Percentiles rank a stretch among this genome's conserved stretches.
Conservation (phyloP, 2,329 filamentous ascomycete species). For the Sporothrix brunneoviolacea region DNA sequence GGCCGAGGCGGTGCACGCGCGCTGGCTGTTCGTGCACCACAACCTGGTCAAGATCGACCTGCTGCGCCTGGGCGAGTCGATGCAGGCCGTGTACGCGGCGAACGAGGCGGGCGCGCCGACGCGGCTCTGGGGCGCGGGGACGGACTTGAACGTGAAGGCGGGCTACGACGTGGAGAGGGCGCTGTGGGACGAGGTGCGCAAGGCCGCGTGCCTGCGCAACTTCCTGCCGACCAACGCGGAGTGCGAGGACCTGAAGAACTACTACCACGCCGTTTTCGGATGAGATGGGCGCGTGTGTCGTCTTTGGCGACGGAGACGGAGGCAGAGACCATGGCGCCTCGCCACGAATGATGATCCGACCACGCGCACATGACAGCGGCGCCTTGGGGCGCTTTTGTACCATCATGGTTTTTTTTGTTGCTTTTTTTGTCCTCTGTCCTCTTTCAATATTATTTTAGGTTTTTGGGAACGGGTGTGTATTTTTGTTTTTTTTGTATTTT, state of each 20-base stretch:
- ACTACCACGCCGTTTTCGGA: conserved; percentile 13
- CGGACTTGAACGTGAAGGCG: conserved; percentile 20
- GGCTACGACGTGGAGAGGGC: conserved; percentile 29
- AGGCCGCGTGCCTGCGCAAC: conserved; percentile 23
- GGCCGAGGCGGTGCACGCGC: conserved; percentile 8
- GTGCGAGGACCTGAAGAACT: conserved; percentile 31
- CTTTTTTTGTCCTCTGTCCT: too few species aligned
- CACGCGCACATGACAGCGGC: too few species aligned
- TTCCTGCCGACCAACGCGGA: conserved; percentile 18
- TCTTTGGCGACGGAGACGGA: too few species aligned
- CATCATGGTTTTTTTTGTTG: too few species aligned
- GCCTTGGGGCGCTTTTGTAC: too few species aligned
- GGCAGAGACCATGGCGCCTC: too few species aligned
- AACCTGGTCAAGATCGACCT: conserved; percentile 33
- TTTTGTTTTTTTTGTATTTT: too few species aligned
- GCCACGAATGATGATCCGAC: too few species aligned
- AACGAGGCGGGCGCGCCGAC: conserved; percentile 20
- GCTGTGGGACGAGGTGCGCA: conserved; percentile 28
- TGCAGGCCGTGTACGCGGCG: conserved; percentile 17
- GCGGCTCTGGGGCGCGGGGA: conserved; percentile 26
- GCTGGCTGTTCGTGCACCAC: conserved; percentile 31
- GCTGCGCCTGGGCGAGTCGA: conserved; percentile 19
- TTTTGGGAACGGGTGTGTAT: too few species aligned
- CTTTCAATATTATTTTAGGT: too few species aligned
- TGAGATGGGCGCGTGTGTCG: background rate